A percentile compares a stretch with the other conserved stretches of the same genome.
These are phyloP conservation scores for Brettanomyces sp. DNA, from an alignment of 805 yeast species.

Conservation along the genomic window DNA sequence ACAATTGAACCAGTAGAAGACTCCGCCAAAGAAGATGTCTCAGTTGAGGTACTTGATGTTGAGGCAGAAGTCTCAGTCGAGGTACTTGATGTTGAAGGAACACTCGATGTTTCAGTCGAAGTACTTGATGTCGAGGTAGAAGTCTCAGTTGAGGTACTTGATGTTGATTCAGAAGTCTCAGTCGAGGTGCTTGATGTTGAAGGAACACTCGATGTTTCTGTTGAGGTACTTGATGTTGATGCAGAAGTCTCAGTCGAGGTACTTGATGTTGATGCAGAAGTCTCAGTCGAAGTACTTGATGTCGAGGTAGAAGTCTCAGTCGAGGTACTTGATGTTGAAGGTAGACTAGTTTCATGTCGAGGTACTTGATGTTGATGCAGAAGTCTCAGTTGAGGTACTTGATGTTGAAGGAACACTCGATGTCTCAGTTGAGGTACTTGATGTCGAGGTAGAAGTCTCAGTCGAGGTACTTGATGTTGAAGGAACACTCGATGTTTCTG, in stretches of 20 bases:
- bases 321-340: background rate
- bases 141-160: background rate
- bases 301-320: slow-evolving; percentile 1
- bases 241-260: background rate
- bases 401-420: background rate
- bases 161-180: too few species aligned
- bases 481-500: too few species aligned
- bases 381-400: background rate
- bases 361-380: background rate
- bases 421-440: background rate
- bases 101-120: background rate
- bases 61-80: background rate
- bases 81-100: background rate
- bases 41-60: too few species aligned
- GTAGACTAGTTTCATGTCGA: too few species aligned
- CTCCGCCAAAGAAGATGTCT: too few species aligned
- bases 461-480: background rate
- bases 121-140: background rate
- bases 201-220: background rate
- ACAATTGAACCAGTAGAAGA: too few species aligned
- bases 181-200: too few species aligned
- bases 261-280: background rate
- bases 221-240: background rate
- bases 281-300: background rate
- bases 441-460: background rate